phyloP scores from a whole-genome alignment of 2,329 filamentous ascomycete species.

The Apiospora kogelbergensis region DNA sequence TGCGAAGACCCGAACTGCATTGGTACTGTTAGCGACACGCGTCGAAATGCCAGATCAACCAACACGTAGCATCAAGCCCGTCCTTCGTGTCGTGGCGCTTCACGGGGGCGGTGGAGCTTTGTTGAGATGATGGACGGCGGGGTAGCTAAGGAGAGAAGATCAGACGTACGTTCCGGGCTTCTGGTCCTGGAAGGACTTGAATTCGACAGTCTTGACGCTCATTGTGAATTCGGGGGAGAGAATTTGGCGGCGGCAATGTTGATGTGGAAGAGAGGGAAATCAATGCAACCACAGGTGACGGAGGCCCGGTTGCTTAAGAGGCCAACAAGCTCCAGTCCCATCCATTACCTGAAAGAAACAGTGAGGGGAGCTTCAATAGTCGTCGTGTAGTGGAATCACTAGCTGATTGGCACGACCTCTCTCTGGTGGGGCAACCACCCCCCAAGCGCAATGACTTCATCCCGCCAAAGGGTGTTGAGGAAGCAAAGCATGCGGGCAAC shows the following conservation, averaged over 20 bases:
- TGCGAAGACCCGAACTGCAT: conserved; percentile 88
- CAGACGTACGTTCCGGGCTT: conserved; percentile 95
- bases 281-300: background rate
- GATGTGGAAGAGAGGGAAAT: background rate
- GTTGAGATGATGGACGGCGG: conserved; percentile 26
- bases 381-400: background rate
- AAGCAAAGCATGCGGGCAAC: background rate
- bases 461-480: conserved; percentile 8
- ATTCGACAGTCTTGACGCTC: conserved; percentile 73
- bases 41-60: background rate
- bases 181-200: conserved; percentile 90
- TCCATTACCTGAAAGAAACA: background rate
- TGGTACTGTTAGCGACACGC: conserved; percentile 18
- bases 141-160: conserved; percentile 30
- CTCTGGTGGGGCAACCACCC: background rate
- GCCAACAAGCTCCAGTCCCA: background rate
- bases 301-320: conserved; percentile 3
- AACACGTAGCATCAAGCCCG: conserved; percentile 3
- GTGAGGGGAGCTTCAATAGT: conserved; percentile 8
- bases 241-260: background rate
- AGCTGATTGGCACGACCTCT: conserved; percentile 4
- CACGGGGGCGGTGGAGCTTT: background rate
- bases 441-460: conserved; percentile 10
- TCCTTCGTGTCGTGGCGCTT: background rate
- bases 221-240: conserved; percentile 49